phyloP scores from a whole-genome alignment of 768 basidiomycete species.

The Lactarius trivialis region DNA sequence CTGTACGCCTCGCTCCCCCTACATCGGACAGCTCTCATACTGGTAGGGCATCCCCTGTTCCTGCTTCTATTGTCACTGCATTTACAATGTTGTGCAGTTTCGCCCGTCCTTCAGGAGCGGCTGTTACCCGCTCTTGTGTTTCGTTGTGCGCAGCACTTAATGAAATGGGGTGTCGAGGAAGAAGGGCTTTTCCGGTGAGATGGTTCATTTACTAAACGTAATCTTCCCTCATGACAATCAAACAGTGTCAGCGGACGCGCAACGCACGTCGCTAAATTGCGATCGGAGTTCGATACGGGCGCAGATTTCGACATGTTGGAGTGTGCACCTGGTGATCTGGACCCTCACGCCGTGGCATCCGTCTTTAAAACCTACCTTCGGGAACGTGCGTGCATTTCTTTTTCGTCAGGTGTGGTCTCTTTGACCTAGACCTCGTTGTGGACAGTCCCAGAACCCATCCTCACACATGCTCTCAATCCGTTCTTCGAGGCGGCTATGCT shows the following conservation, averaged over 20 bases:
- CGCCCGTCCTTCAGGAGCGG: slow-evolving; percentile 24
- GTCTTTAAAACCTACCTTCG: slow-evolving; percentile 90
- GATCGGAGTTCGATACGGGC: slow-evolving; percentile 79
- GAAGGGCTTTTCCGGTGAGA: slow-evolving; percentile 80
- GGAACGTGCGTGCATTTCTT: slow-evolving; percentile 58
- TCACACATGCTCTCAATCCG: slow-evolving; percentile 64
- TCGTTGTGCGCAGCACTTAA: slow-evolving; percentile 75
- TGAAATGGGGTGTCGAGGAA: slow-evolving; percentile 79
- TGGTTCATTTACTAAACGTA: background rate
- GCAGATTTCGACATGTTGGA: slow-evolving; percentile 80
- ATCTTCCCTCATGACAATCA: slow-evolving; percentile 7
- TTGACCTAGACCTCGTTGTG: slow-evolving; percentile 4
- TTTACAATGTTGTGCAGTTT: slow-evolving; percentile 7
- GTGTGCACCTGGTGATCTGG: slow-evolving; percentile 78
- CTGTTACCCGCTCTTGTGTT: slow-evolving; percentile 69
- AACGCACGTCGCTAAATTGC: slow-evolving; percentile 68
- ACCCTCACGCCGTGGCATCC: slow-evolving; percentile 91
- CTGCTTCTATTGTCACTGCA: slow-evolving; percentile 12
- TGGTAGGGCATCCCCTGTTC: background rate
- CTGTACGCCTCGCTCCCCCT: slow-evolving; percentile 18
- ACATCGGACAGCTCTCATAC: slow-evolving; percentile 8
- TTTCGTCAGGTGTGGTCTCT: slow-evolving; percentile 11
- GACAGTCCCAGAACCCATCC: slow-evolving; percentile 78
- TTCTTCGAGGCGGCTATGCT: slow-evolving; percentile 74
- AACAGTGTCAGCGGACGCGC: slow-evolving; percentile 76